These are phyloP conservation scores for Populus tomentosa DNA, from an alignment of 441 rosid genomes.

Conservation along the genomic window DNA sequence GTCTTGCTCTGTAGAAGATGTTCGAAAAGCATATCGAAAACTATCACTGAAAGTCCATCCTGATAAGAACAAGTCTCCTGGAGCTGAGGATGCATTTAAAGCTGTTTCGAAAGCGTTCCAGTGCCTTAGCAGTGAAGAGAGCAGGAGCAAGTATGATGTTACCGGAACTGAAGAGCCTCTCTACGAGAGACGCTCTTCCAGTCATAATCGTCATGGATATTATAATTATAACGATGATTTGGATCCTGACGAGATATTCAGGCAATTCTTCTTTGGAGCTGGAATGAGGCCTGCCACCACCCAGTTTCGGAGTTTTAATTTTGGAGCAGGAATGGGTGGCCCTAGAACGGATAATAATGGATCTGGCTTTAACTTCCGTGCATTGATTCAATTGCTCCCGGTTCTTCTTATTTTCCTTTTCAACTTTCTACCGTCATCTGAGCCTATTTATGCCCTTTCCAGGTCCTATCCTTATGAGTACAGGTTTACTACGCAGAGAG, in stretches of 20 bases:
- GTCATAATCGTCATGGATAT: slow-evolving; percentile 33
- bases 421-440: slow-evolving; percentile 70
- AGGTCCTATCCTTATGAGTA: slow-evolving; percentile 69
- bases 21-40: slow-evolving; percentile 78
- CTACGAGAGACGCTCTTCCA: slow-evolving; percentile 42
- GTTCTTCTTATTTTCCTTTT: slow-evolving; percentile 63
- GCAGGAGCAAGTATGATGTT: slow-evolving; percentile 62
- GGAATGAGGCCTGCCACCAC: slow-evolving; percentile 78
- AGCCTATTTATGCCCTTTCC: slow-evolving; percentile 67
- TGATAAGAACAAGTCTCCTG: slow-evolving; percentile 92
- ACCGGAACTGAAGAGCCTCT: slow-evolving; percentile 79
- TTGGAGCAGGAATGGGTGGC: slow-evolving; percentile 48
- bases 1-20: slow-evolving; percentile 64
- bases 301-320: slow-evolving; percentile 65
- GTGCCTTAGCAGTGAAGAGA: slow-evolving; percentile 70
- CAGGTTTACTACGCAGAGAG: slow-evolving; percentile 60
- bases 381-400: slow-evolving; percentile 72
- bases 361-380: slow-evolving; percentile 65
- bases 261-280: slow-evolving; percentile 78
- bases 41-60: slow-evolving; percentile 90
- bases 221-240: slow-evolving; percentile 70
- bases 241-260: slow-evolving; percentile 89
- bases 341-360: slow-evolving; percentile 49
- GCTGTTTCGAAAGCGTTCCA: slow-evolving; percentile 87
- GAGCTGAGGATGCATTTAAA: slow-evolving; percentile 91